Percentiles rank a stretch among this genome's conserved stretches.
phyloP scores from a whole-genome alignment of 2,329 filamentous ascomycete species.

The Coniella lustricola region DNA sequence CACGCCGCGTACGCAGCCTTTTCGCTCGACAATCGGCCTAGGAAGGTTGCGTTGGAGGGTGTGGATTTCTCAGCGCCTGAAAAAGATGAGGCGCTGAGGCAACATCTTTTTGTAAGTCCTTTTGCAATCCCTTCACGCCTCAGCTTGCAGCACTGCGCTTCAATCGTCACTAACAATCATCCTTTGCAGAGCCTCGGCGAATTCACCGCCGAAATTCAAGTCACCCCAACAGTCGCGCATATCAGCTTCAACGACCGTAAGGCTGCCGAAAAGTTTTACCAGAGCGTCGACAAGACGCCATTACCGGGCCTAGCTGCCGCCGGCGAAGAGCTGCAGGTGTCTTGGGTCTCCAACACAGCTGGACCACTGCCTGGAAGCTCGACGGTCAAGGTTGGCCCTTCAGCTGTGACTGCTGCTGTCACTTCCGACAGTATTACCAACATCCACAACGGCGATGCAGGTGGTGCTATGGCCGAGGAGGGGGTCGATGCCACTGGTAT shows the following conservation, averaged over 20 bases:
- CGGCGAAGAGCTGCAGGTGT: constrained; percentile 58
- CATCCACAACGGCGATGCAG: neutral
- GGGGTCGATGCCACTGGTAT: constrained; percentile 20
- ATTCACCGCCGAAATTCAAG: constrained; percentile 48
- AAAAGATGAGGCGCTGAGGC: constrained; percentile 62
- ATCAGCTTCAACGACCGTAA: constrained; percentile 61
- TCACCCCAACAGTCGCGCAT: constrained; percentile 38
- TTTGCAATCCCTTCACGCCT: too few relatives aligned
- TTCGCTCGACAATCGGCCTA: constrained; percentile 70
- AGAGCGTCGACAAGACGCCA: constrained; percentile 45
- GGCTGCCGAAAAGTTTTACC: constrained; percentile 64
- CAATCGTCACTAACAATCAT: constrained; percentile 27
- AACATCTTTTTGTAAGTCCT: constrained; percentile 59
- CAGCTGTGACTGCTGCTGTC: constrained; percentile 13
- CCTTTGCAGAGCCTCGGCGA: constrained; percentile 48
- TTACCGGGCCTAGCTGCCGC: constrained; percentile 57
- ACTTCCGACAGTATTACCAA: constrained; percentile 3
- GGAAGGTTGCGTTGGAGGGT: constrained; percentile 56
- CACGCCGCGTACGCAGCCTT: constrained; percentile 54
- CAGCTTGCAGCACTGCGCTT: too few relatives aligned
- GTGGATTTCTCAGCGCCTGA: constrained; percentile 53
- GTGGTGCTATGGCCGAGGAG: constrained; percentile 6
- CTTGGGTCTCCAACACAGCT: constrained; percentile 47
- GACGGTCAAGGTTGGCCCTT: constrained; percentile 10
- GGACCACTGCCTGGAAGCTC: constrained; percentile 19